phyloP scores from a whole-genome alignment of 768 basidiomycete genomes.

The Pleurotus eryngii region DNA sequence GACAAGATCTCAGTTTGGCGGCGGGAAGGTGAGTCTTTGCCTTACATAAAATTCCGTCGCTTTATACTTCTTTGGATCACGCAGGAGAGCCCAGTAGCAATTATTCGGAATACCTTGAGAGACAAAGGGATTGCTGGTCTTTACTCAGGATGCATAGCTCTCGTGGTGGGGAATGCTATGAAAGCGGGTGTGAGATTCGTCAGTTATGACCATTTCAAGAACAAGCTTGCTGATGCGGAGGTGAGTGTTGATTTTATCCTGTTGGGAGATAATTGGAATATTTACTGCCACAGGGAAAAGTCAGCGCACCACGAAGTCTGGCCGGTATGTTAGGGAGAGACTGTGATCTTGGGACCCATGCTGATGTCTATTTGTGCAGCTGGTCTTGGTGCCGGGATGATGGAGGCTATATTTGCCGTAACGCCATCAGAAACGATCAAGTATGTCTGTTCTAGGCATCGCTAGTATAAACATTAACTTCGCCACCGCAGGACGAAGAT shows the following conservation, averaged over 20 bases:
- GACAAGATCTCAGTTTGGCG: constrained; percentile 83
- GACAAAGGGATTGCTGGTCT: constrained; percentile 78
- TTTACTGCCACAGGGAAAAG: constrained; percentile 68
- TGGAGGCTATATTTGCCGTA: constrained; percentile 90
- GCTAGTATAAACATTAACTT: neutral
- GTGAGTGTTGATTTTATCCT: constrained; percentile 37
- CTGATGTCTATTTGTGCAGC: constrained; percentile 33
- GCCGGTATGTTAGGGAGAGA: constrained; percentile 44
- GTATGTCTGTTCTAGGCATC: constrained; percentile 41
- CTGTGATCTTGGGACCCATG: too few relatives aligned
- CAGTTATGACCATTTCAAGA: constrained; percentile 92
- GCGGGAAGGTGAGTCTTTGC: constrained; percentile 54
- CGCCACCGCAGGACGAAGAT: constrained; percentile 76
- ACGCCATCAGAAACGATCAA: constrained; percentile 99
- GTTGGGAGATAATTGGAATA: neutral
- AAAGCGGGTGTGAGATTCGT: constrained; percentile 98
- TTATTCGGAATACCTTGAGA: constrained; percentile 70
- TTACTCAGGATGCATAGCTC: constrained; percentile 90
- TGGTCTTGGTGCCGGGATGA: constrained; percentile 85
- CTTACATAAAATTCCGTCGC: neutral
- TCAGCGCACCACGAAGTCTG: constrained; percentile 81
- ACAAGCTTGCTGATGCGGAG: constrained; percentile 74
- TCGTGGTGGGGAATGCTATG: constrained; percentile 85
- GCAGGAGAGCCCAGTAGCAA: constrained; percentile 63
- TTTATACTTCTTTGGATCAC: too few relatives aligned